These are phyloP conservation scores for Suillus brevipes DNA, from an alignment of 768 basidiomycete species.

Conservation along the genomic window DNA sequence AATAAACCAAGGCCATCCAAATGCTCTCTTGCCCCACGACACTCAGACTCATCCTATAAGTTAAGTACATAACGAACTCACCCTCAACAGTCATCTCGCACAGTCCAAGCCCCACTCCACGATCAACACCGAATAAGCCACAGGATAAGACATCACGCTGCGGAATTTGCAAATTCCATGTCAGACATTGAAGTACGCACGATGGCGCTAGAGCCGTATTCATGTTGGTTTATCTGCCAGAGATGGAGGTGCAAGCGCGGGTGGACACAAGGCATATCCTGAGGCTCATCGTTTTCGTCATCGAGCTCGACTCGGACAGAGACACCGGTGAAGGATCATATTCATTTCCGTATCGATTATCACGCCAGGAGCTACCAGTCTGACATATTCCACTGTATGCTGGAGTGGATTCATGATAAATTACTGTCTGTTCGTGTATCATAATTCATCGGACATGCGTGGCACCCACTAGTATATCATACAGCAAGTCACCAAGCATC, in stretches of 20 bases:
- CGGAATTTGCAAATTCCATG: neutral
- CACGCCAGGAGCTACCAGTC: neutral
- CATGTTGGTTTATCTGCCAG: too few species aligned
- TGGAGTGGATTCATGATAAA: neutral
- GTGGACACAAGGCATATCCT: too few species aligned
- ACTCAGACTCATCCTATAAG: too few species aligned
- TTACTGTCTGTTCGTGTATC: neutral
- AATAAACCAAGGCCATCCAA: too few species aligned
- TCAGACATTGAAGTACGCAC: neutral
- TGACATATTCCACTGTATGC: neutral
- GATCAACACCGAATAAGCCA: neutral
- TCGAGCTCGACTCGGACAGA: neutral
- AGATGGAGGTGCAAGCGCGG: too few species aligned
- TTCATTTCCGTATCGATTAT: neutral
- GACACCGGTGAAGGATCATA: neutral
- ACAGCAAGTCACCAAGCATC: too few species aligned
- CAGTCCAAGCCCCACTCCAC: neutral
- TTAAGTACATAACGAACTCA: neutral
- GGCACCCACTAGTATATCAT: too few species aligned
- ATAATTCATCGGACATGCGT: neutral
- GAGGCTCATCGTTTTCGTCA: too few species aligned
- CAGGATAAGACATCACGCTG: neutral
- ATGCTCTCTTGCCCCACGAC: too few species aligned
- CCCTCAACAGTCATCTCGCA: too few species aligned
- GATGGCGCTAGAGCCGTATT: neutral